Base-by-base conservation (phyloP, 345 rosid genomes). In the Hibiscus tridactylites region DNA sequence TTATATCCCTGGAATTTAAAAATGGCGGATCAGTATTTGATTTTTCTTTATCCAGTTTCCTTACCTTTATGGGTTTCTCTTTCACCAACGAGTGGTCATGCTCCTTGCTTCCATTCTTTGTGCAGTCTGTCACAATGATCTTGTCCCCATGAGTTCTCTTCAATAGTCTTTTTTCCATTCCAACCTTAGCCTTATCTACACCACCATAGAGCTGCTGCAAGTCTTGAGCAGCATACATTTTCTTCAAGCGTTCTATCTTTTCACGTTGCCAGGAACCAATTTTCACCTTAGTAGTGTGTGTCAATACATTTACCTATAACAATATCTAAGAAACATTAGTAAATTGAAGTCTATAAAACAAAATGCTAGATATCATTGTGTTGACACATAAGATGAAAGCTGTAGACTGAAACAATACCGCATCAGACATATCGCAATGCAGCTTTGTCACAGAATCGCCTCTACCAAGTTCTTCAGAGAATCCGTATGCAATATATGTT, bases 391-490 rank as follows among this genome's bases (percentile, higher is more conserved):
- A 24, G 57, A 47, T 66, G 19, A 66, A 66, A 66, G 70, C 21
- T 26, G 17, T 13, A 13, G 9, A 66, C 13, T 9, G 57, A 47
- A 66, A 47, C 57, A 66, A 47, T 80, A 85, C 86, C 84, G 88
- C 91, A 72, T 87, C 88, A 80, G 87, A 83, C 39, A 84, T 79
- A 72, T 85, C 88, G 35, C 88, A 81, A 54, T 83, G 88, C 33
- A 87, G 86, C 58, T 85, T 85, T 3, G 87, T 83, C 74, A 82
- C 87, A 11, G 87, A 87, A 81, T 85, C 88, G 10, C 86, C 91
- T 62, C 89, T 71, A 21, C 88, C 87, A 78, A 85, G 91, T 78
- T 85, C 87, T 70, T 77, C 70, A 1, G 50, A 26, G 69, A 65
- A 71, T 21, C 88, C 88, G 68, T 87, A 85, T 11, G 86, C 89